Percentiles rank a stretch among this genome's conserved stretches.
Conservation (phyloP, 1,284 basidiomycete genomes). For the Paramarasmius palmivorus region DNA sequence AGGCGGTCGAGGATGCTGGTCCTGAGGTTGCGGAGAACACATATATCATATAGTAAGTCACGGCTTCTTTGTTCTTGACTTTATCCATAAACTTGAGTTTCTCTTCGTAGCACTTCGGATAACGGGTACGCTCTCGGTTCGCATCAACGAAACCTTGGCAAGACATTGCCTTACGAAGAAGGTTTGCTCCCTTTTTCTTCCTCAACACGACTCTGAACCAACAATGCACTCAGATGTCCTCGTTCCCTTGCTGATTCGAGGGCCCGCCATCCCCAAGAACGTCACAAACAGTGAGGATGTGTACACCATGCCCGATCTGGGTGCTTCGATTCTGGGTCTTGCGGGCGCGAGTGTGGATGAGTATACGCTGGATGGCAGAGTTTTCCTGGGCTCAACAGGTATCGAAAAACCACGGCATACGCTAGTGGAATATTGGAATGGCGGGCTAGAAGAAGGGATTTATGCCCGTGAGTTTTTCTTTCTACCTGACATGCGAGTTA, state of each 20-base stretch:
- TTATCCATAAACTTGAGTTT: no score
- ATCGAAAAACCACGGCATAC: neutral
- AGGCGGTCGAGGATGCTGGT: constrained; percentile 4
- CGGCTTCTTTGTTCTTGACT: neutral
- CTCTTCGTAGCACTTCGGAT: constrained; percentile 1
- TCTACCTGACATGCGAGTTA: neutral
- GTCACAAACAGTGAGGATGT: neutral
- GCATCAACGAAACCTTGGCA: constrained; percentile 3
- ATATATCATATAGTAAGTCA: constrained; percentile 7
- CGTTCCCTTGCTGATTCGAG: constrained; percentile 3
- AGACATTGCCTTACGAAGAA: constrained; percentile 7
- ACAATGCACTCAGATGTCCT: neutral
- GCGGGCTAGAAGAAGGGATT: neutral
- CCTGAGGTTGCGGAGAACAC: neutral
- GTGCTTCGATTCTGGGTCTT: neutral
- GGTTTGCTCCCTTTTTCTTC: neutral
- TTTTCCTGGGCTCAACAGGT: neutral
- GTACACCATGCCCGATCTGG: constrained; percentile 2
- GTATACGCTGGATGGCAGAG: neutral
- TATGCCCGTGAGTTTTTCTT: neutral
- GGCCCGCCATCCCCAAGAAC: constrained; percentile 1
- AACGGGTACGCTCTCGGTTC: constrained; percentile 8
- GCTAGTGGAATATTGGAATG: constrained; percentile 7
- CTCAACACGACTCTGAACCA: neutral
- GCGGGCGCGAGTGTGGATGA: neutral